Evolutionary conservation across 345 rosid genomes (phyloP), one percentile per base, ranked within the genome.

Genomic region (Populus pruinosa): DNA sequence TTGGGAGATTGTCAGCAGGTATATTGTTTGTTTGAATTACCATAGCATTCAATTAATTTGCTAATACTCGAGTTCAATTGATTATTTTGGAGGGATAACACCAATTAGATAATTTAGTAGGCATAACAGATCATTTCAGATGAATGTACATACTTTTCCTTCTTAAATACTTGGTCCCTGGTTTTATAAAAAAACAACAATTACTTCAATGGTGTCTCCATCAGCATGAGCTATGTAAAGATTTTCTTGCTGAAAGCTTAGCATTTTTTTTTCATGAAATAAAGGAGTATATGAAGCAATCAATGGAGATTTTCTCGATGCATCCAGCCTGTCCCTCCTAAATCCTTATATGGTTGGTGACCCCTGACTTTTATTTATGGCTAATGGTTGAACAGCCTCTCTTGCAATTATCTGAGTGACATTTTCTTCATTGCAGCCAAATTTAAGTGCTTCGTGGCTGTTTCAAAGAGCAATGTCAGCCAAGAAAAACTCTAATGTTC

Each of bases 381-480:
- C 50, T 47, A 47, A 18, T 41, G 41, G 47, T 61, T 66, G 29
- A 47, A n/a, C 23, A 47, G 41, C 76, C 70, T 68, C 41, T 25
- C 33, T 20, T 36, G 53, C 38, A 27, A 63, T 67, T 47, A 41
- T 69, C 67, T 78, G 65, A 77, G 67, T 17, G 47, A 69, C 33
- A 53, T 39, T 80, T 77, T 64, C 56, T 76, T 41, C 81, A 6
- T 27, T 73, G 81, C 82, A 89, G 93, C 94, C 94, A 66, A 95
- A 93, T 85, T 90, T 95, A 84, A 95, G 97, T 39, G 84, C 97
- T 70, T 92, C 98, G 59, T 95, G 98, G 98, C 86, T 95, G 55
- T 95, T 95, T 85, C 99, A 95, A 82, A 88, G 90, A 75, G 99
- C 97, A 68, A 95, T 93, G 99, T 93, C 99, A 56, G 96, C 94